Percentiles rank a stretch among this genome's conserved stretches.
These are phyloP conservation scores for Lupinus albus DNA, from an alignment of 306 rosid species.

Conservation along the genomic window DNA sequence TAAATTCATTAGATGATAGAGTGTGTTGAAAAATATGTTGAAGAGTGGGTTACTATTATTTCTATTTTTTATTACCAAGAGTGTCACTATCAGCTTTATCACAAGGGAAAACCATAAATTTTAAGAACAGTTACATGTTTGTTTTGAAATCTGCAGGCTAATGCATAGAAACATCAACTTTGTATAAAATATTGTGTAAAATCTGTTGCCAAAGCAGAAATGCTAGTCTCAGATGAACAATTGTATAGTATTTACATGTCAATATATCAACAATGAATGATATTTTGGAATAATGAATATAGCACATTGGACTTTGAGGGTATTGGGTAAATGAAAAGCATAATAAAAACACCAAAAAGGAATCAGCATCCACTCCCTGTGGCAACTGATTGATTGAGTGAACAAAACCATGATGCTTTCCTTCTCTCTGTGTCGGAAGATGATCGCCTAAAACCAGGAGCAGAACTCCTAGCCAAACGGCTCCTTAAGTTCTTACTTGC, in stretches of 20 bases:
- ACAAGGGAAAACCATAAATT: background rate
- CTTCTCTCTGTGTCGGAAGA: conserved; percentile 57
- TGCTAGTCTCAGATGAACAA: conserved; percentile 30
- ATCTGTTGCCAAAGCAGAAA: conserved; percentile 9
- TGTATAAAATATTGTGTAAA: conserved; percentile 6
- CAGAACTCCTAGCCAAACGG: conserved; percentile 55
- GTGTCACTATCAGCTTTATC: no score
- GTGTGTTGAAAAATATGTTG: no score
- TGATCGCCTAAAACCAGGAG: conserved; percentile 58
- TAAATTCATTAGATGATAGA: no score
- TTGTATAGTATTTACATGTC: conserved; percentile 44
- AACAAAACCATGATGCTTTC: conserved; percentile 72
- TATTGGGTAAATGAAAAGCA: no score
- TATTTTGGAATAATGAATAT: no score
- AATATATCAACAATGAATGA: no score
- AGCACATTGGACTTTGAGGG: no score
- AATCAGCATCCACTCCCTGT: conserved; percentile 61
- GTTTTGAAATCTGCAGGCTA: background rate
- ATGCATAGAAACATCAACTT: background rate
- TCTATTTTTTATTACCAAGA: no score
- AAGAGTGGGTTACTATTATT: no score
- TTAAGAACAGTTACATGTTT: background rate
- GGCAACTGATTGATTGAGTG: conserved; percentile 70
- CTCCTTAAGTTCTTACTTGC: conserved; percentile 44
- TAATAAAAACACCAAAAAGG: background rate